These are phyloP conservation scores for Desmodesmus armatus DNA, from an alignment of 139 green algal genomes.

Conservation along the genomic window DNA sequence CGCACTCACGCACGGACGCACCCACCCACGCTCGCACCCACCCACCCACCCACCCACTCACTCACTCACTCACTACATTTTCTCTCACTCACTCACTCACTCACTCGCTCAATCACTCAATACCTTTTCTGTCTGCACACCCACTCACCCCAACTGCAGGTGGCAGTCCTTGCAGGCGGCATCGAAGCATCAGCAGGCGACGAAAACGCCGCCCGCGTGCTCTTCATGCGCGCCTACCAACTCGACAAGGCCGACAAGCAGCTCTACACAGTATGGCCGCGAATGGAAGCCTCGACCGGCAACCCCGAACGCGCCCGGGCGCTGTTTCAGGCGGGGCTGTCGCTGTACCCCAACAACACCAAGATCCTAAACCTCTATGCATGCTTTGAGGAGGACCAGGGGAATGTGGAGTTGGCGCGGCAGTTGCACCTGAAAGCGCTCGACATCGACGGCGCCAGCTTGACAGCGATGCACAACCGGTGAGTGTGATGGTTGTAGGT, in stretches of 20 bases:
- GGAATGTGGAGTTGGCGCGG: slow-evolving; percentile 50
- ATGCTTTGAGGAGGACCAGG: slow-evolving; percentile 55
- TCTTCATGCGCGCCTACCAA: slow-evolving; percentile 59
- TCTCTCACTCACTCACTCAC: no score
- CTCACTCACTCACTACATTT: no score
- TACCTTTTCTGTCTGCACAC: no score
- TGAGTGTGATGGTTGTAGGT: neutral
- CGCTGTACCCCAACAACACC: slow-evolving; percentile 62
- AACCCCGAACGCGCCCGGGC: slow-evolving; percentile 57
- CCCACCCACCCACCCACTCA: no score
- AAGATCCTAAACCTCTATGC: slow-evolving; percentile 68
- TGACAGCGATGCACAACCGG: slow-evolving; percentile 43
- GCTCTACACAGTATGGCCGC: slow-evolving; percentile 62
- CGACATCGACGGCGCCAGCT: slow-evolving; percentile 26
- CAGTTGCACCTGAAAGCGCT: slow-evolving; percentile 56
- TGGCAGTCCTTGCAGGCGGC: slow-evolving; percentile 38
- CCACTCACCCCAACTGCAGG: no score
- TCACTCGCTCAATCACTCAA: no score
- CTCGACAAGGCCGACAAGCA: slow-evolving; percentile 60
- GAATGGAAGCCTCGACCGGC: slow-evolving; percentile 57
- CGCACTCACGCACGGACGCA: no score
- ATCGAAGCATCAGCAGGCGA: slow-evolving; percentile 33
- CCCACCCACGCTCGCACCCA: no score
- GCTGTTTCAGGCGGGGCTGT: slow-evolving; percentile 64
- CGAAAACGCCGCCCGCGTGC: slow-evolving; percentile 36